These are phyloP conservation scores for Xylaria flabelliformis DNA, from an alignment of 495 filamentous ascomycete genomes.

Conservation along the genomic window DNA sequence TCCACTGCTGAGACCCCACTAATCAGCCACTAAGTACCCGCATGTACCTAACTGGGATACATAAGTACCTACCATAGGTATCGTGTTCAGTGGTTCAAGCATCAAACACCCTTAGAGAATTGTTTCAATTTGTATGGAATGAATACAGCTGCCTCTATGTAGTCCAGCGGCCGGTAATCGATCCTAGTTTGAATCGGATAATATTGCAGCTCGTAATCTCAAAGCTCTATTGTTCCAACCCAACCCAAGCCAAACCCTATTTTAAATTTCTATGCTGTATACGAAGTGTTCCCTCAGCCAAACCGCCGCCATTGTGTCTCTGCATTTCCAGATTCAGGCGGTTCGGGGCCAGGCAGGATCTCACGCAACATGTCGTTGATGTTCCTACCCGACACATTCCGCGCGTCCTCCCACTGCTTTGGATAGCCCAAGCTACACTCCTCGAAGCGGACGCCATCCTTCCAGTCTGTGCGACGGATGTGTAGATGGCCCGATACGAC, in stretches of 20 bases:
- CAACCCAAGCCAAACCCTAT: background rate
- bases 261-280: background rate
- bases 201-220: background rate
- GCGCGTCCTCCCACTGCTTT: slow-evolving; percentile 41
- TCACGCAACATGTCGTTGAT: slow-evolving; percentile 43
- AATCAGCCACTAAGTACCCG: background rate
- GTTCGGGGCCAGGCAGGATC: slow-evolving; percentile 40
- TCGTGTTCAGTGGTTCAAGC: background rate
- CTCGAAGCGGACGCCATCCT: slow-evolving; percentile 42
- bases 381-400: slow-evolving; percentile 29
- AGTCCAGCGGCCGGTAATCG: background rate
- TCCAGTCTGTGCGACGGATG: slow-evolving; percentile 45
- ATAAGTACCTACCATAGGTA: too few species aligned
- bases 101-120: background rate
- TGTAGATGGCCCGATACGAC: slow-evolving; percentile 44
- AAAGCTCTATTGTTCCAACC: background rate
- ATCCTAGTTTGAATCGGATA: background rate
- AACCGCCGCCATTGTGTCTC: slow-evolving; percentile 37
- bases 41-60: background rate
- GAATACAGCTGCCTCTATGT: background rate
- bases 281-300: slow-evolving; percentile 24
- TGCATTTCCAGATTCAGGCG: slow-evolving; percentile 32
- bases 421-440: slow-evolving; percentile 45
- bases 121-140: background rate
- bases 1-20: background rate